Conservation (phyloP, 2,329 filamentous ascomycete species). For the Xylariaceae sp. region DNA sequence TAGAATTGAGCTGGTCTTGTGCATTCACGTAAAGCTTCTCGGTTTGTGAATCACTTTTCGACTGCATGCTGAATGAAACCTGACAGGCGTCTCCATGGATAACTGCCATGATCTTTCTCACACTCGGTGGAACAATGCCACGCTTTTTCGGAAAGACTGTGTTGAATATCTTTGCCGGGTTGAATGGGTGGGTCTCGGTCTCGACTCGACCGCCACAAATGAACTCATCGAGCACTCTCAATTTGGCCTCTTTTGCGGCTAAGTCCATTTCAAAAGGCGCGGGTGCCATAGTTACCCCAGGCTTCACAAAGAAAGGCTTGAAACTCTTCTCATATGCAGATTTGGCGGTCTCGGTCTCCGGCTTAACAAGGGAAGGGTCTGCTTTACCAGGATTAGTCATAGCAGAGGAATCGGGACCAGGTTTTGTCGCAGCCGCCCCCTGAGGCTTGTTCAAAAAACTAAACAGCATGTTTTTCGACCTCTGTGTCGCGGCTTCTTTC, state of each 20-base stretch:
- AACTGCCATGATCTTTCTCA: conserved; percentile 56
- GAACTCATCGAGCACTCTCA: conserved; percentile 47
- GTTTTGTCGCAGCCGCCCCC: conserved; percentile 23
- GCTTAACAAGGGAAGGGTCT: conserved; percentile 20
- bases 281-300: conserved; percentile 65
- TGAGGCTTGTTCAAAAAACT: conserved; percentile 23
- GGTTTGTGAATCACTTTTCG: conserved; percentile 38
- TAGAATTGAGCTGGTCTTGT: conserved; percentile 33
- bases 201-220: conserved; percentile 43
- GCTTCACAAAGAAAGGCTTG: conserved; percentile 73
- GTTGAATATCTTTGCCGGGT: conserved; percentile 42
- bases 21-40: conserved; percentile 30
- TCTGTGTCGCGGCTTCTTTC: conserved; percentile 41
- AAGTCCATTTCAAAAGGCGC: conserved; percentile 53
- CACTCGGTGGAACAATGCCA: conserved; percentile 45
- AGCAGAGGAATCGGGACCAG: conserved; percentile 8
- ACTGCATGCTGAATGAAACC: conserved; percentile 17
- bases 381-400: conserved; percentile 15
- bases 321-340: conserved; percentile 67
- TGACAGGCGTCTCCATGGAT: conserved; percentile 40
- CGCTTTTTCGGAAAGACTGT: conserved; percentile 37
- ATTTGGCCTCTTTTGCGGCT: conserved; percentile 48
- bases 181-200: conserved; percentile 37
- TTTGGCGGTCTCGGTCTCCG: conserved; percentile 25
- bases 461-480: conserved; percentile 30